Percentiles rank a stretch among this genome's conserved stretches.
Evolutionary conservation across 768 basidiomycete species (phyloP).

Genomic region (Leccinum fibrillosum): DNA sequence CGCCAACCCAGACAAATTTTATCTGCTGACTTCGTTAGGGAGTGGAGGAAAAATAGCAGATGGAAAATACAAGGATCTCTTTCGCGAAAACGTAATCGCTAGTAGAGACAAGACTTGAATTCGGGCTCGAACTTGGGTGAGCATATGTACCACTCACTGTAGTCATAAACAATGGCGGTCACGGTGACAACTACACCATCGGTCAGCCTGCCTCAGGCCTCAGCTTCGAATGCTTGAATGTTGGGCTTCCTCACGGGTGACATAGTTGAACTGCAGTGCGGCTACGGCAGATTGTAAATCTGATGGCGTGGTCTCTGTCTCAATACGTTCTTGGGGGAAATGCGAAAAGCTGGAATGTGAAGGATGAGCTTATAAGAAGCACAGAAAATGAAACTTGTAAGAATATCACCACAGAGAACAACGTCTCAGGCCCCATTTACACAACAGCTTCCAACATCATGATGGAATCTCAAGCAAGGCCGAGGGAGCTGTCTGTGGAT

Average conservation of each 20-base stretch:
- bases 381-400: too few species aligned
- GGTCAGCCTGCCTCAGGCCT: background rate
- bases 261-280: slow-evolving; percentile 6
- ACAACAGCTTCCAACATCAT: background rate
- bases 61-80: slow-evolving; percentile 9
- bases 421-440: background rate
- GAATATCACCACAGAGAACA: background rate
- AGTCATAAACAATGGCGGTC: slow-evolving; percentile 18
- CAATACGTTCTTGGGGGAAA: too few species aligned
- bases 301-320: slow-evolving; percentile 8
- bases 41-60: background rate
- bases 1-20: slow-evolving; percentile 18
- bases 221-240: background rate
- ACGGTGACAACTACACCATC: slow-evolving; percentile 8
- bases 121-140: background rate
- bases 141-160: slow-evolving; percentile 8
- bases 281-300: background rate
- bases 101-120: background rate
- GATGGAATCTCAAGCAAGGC: background rate
- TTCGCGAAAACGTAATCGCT: slow-evolving; percentile 15
- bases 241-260: slow-evolving; percentile 2
- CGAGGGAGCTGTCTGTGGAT: background rate
- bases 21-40: slow-evolving; percentile 10
- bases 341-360: background rate
- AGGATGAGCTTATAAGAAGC: background rate